Evolutionary conservation across 2,329 filamentous ascomycete species (phyloP).

Genomic region (Phialophora macrospora): DNA sequence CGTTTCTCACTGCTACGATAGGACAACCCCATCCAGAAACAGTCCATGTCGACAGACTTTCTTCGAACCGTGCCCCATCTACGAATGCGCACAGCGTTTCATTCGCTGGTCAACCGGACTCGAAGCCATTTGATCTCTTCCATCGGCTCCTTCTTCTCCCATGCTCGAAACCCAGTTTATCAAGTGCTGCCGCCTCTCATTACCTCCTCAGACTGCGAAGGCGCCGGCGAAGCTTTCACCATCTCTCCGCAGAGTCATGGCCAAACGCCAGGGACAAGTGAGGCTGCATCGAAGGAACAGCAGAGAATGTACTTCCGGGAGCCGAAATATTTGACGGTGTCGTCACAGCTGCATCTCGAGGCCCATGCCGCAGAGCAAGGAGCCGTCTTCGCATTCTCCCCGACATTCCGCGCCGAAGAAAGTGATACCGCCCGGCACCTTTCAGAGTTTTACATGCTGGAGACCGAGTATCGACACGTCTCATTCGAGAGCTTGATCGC

Average conservation of each 20-base stretch:
- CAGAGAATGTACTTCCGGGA: constrained; percentile 73
- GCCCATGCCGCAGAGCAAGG: constrained; percentile 85
- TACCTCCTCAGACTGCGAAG: constrained; percentile 96
- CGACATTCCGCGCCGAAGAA: constrained; percentile 89
- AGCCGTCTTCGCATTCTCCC: constrained; percentile 91
- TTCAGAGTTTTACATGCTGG: constrained; percentile 98
- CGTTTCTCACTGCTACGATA: constrained; percentile 46
- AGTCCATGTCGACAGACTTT: constrained; percentile 89
- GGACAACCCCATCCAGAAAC: constrained; percentile 94
- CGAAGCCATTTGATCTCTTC: constrained; percentile 78
- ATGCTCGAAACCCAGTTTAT: constrained; percentile 67
- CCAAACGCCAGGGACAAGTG: constrained; percentile 25
- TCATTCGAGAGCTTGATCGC: constrained; percentile 74
- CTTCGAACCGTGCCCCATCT: constrained; percentile 88
- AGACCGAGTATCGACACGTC: constrained; percentile 80
- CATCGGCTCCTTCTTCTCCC: constrained; percentile 73
- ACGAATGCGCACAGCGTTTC: constrained; percentile 77
- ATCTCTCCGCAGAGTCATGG: constrained; percentile 55
- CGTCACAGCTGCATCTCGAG: constrained; percentile 91
- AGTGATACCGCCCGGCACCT: constrained; percentile 93
- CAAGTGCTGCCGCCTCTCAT: constrained; percentile 91
- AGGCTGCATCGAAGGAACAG: constrained; percentile 43
- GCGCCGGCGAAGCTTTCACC: constrained; percentile 90
- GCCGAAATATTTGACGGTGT: constrained; percentile 95
- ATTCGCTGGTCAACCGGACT: constrained; percentile 78